Evolutionary conservation across 179 eudicot species (phyloP).

Genomic region (Sideroxylon spinosum): DNA sequence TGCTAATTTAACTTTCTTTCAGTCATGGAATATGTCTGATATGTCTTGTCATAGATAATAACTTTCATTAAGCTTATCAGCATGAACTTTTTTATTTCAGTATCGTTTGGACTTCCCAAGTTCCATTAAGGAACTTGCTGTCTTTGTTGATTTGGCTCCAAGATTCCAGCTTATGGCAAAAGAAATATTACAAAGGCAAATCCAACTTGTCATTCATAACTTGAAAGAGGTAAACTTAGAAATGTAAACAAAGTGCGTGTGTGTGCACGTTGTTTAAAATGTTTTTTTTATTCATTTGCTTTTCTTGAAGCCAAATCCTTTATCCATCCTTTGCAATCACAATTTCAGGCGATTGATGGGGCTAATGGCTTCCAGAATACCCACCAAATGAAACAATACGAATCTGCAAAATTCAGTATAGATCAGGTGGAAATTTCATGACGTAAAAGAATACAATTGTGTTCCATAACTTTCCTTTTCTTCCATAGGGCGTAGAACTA

Average conservation of each 20-base stretch:
- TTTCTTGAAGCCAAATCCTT: not conserved
- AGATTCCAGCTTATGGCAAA: constrained; percentile 76
- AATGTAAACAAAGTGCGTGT: not conserved
- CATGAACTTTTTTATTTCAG: constrained; percentile 34
- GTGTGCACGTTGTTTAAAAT: not conserved
- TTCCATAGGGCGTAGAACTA: not conserved
- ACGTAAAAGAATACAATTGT: not conserved
- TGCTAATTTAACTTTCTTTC: constrained; percentile 10
- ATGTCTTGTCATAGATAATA: not conserved
- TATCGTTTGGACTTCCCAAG: constrained; percentile 71
- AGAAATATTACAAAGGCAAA: constrained; percentile 72
- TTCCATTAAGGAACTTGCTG: constrained; percentile 66
- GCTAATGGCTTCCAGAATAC: constrained; percentile 98
- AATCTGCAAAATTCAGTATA: constrained; percentile 79
- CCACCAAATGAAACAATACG: constrained; percentile 68
- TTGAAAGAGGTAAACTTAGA: constrained; percentile 59
- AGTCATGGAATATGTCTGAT: not conserved
- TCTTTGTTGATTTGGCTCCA: constrained; percentile 89
- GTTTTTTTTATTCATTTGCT: not conserved
- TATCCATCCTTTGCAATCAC: constrained; percentile 2
- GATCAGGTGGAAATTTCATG: constrained; percentile 58
- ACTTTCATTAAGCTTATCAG: constrained; percentile 10
- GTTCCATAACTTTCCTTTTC: not conserved
- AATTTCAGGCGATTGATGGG: constrained; percentile 74
- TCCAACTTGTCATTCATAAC: constrained; percentile 58